Conservation (phyloP, 305 asterid species). For the Lippia alba region DNA sequence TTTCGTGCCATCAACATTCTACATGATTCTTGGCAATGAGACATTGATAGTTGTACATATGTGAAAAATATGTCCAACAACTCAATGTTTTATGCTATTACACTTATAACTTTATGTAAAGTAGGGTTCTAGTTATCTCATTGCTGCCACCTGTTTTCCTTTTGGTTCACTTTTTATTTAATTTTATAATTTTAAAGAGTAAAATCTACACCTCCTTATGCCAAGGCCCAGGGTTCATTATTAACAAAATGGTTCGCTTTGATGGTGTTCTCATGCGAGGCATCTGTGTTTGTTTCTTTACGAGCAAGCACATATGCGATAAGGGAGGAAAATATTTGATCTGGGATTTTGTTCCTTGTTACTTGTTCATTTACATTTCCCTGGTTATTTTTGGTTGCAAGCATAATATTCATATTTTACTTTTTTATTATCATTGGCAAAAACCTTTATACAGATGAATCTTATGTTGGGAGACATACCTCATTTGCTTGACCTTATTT, state of each 20-base stretch:
- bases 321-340: conserved; percentile 14
- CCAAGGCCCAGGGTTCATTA: conserved; percentile 2
- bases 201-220: not conserved
- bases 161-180: not conserved
- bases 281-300: conserved; percentile 16
- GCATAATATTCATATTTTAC: conserved; percentile 25
- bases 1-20: conserved; percentile 30
- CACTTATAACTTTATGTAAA: conserved; percentile 6
- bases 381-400: conserved; percentile 11
- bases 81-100: conserved; percentile 11
- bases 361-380: conserved; percentile 2
- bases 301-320: conserved; percentile 14
- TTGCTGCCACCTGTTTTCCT: not conserved
- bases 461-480: conserved; percentile 97
- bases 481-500: conserved; percentile 80
- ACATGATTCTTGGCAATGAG: conserved; percentile 26
- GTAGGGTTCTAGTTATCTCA: not conserved
- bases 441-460: conserved; percentile 74
- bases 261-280: conserved; percentile 20
- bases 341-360: conserved; percentile 4
- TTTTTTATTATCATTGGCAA: conserved; percentile 39
- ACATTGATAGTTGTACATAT: conserved; percentile 20
- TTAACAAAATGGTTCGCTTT: not conserved
- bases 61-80: conserved; percentile 12
- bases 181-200: not conserved